Evolutionary conservation across 1,139 yeast species (phyloP).

Genomic region (Kurtzmaniella quercitrusa): DNA sequence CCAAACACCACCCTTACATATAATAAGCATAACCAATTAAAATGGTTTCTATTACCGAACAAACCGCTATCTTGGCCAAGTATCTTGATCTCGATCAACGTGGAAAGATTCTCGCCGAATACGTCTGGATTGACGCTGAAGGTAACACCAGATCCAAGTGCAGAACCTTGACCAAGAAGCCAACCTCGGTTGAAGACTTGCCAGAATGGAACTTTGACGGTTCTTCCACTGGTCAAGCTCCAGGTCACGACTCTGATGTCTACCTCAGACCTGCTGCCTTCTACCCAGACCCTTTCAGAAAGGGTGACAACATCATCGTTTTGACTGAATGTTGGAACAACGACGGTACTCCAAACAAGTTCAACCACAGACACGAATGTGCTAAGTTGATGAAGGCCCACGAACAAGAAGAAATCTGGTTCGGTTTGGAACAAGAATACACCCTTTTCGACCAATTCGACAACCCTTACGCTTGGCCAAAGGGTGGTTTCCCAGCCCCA

Average conservation of each 20-base stretch:
- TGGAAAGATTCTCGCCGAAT: constrained; percentile 89
- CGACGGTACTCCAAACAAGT: constrained; percentile 98
- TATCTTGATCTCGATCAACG: constrained; percentile 81
- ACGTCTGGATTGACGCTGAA: constrained; percentile 95
- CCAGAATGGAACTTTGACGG: constrained; percentile 99
- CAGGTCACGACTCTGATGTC: constrained; percentile 95
- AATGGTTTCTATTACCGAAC: constrained; percentile 54
- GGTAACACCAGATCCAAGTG: constrained; percentile 94
- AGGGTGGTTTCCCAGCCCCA: constrained; percentile 99
- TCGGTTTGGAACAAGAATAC: constrained; percentile 98
- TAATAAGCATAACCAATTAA: constrained; percentile 5
- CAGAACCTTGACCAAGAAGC: constrained; percentile 70
- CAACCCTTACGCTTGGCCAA: constrained; percentile 96
- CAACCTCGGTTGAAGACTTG: constrained; percentile 73
- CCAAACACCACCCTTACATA: constrained; percentile 1
- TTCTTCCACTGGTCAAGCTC: constrained; percentile 97
- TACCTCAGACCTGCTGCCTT: constrained; percentile 90
- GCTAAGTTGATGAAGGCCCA: constrained; percentile 95
- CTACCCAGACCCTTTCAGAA: constrained; percentile 96
- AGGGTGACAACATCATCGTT: constrained; percentile 94
- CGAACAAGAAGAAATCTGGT: constrained; percentile 83
- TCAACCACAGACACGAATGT: constrained; percentile 97
- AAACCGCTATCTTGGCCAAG: constrained; percentile 73
- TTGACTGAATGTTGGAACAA: constrained; percentile 96
- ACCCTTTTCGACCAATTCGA: constrained; percentile 90